Base-by-base conservation (phyloP, 1,284 basidiomycete species). In the Apiotrichum porosum region DNA sequence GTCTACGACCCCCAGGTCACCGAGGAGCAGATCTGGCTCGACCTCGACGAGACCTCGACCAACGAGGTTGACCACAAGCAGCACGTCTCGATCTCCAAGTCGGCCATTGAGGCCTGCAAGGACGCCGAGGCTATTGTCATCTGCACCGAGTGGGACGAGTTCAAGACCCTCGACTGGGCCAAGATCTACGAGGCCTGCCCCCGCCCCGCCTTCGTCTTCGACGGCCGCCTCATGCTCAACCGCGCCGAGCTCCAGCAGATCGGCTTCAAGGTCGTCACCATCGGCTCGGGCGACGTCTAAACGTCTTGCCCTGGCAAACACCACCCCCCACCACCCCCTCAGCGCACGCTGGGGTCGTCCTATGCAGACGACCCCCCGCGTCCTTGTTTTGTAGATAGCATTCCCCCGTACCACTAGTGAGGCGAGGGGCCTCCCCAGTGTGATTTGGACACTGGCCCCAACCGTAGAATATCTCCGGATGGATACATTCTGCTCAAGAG, bases 191-290 rank as follows among this genome's bases (percentile, higher is more conserved):
- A 77, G 51, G 77, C 80, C 64, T 97, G 97, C 89, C 87, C 86
- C 69, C 97, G 97, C 79, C 94, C 94, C 30, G 90, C 90, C 10
- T 93, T 94, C 68, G 80, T 95, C 58, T 97, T 97, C 65, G 94
- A 98, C 59, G 67, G 67, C 52, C 66, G 66, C 49, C 63, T 70
- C 56, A 74, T 97, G 63, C 79, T 97, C 46, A 86, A 97, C 69
- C 83, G 82, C 13, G 82, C 83, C 47, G 80, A 80, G 69, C 79
- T 98, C 54, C 81, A 81, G 61, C 72, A 82, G 68, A 94, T 97
- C 64, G 94, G 94, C 37, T 98, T 97, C 83, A 87, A 85, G 75
- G 94, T 94, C 51, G 60, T 69, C 47, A 70, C 70, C 51, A 74
- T 74, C 56, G 72, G 72, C 60, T 69, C 68, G 39, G 70, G 69